Base-by-base conservation (phyloP, 305 asterid species). In the Rubia tinctorum region DNA sequence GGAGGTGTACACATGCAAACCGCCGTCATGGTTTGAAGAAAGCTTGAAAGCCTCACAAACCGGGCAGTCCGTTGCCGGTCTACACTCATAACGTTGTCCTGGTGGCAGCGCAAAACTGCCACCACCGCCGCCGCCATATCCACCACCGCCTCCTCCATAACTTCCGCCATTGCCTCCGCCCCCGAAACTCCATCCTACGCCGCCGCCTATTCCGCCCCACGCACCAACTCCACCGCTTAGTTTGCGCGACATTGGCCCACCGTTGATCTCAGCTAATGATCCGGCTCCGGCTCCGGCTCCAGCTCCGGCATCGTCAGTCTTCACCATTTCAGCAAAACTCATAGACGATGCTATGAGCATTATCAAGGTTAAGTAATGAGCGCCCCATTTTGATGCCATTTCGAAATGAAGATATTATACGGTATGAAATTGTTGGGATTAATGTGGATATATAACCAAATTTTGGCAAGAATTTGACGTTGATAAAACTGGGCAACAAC, bases 191-290 rank as follows among this genome's bases (percentile, higher is more conserved):
- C 65, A 60, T 6, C 68, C 75, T 5, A 55, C 58, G 43, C 39
- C n/a, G 64, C 64, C 75, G 65, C 25, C 14, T 7, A 22, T 4
- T 20, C 73, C 47, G 17, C 42, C 25, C 45, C 43, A 37, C 42
- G 71, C 11, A 18, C 34, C 12, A 14, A 12, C 6, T 23, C 42
- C 56, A 12, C 70, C 63, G 22, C 20, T 17, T 25, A 64, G 34
- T 22, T 59, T 44, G 7, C 71, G 58, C 47, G 47, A 66, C 66
- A 69, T 37, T 56, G 67, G 51, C 66, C 60, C 47, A 67, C 59
- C 61, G 75, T 64, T 59, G 14, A 55, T 66, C 65, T 49, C 40
- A 37, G 40, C 40, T 37, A 37, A 37, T 37, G 40, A 37, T 37
- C 40, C 40, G 40, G 40, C 39, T 7, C 47, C 56, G 20, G 18